phyloP scores from a whole-genome alignment of 306 rosid species.

The Malus orientalis region DNA sequence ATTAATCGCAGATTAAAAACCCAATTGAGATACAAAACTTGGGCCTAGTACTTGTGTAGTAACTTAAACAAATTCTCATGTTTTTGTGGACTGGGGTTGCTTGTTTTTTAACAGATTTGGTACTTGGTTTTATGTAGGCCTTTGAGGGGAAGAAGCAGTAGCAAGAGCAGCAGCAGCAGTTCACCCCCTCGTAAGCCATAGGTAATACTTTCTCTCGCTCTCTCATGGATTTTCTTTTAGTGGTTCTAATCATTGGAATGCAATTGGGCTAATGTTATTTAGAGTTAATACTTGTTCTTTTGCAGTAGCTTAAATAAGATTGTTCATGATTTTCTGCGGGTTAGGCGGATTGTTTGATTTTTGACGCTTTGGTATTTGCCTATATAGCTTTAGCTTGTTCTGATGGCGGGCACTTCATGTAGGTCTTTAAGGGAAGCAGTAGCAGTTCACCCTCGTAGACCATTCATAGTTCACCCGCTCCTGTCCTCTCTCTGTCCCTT shows the following conservation, averaged over 20 bases:
- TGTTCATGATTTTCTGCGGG: not conserved
- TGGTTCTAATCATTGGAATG: not conserved
- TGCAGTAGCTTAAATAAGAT: not conserved
- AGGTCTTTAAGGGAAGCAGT: constrained; percentile 68
- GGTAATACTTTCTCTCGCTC: constrained; percentile 6
- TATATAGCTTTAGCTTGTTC: not conserved
- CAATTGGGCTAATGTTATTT: not conserved
- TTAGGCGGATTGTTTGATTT: not conserved
- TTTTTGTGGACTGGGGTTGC: not conserved
- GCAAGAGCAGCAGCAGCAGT: constrained; percentile 90
- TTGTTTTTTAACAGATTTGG: not conserved
- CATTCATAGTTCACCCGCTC: not conserved
- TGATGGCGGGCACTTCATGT: not conserved
- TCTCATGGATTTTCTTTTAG: not conserved
- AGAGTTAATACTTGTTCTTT: not conserved
- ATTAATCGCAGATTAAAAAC: no score
- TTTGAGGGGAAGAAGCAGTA: constrained; percentile 71
- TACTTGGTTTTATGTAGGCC: constrained; percentile 41
- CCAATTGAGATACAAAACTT: not conserved
- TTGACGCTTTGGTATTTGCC: not conserved
- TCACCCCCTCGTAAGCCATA: constrained; percentile 72
- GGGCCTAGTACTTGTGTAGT: not conserved
- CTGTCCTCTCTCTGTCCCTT: not conserved
- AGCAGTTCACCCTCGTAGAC: constrained; percentile 61
- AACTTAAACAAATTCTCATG: not conserved